These are phyloP conservation scores for Dipteronia dyeriana DNA, from an alignment of 345 rosid species.

Conservation along the genomic window DNA sequence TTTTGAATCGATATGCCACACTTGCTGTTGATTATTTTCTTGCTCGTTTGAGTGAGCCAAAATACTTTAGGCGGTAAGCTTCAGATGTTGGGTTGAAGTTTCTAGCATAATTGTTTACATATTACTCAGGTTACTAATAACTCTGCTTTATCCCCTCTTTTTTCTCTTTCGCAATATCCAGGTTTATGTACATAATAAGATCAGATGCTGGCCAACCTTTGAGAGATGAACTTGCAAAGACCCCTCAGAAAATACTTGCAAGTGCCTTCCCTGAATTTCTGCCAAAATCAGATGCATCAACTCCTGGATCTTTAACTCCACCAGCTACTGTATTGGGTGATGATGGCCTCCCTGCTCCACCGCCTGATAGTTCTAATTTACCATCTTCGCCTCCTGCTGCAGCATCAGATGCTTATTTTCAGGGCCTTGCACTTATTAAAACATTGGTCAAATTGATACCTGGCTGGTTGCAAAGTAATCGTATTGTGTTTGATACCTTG, in stretches of 20 bases:
- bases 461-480: conserved; percentile 89
- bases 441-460: conserved; percentile 87
- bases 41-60: conserved; percentile 82
- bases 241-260: conserved; percentile 83
- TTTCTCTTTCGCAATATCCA: conserved; percentile 32
- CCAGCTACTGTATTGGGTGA: conserved; percentile 62
- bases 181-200: conserved; percentile 93
- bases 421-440: conserved; percentile 90
- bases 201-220: conserved; percentile 96
- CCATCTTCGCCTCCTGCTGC: conserved; percentile 44
- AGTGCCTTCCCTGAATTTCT: conserved; percentile 84
- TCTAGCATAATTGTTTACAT: neutral
- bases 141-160: neutral
- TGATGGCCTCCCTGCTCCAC: conserved; percentile 54
- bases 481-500: conserved; percentile 78
- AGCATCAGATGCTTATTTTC: conserved; percentile 83
- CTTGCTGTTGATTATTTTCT: conserved; percentile 98
- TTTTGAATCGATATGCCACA: conserved; percentile 85
- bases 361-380: conserved; percentile 56
- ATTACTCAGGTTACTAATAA: neutral
- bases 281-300: conserved; percentile 61
- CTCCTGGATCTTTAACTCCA: conserved; percentile 59
- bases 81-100: conserved; percentile 23
- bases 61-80: conserved; percentile 90
- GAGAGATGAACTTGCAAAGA: conserved; percentile 95